Base-by-base conservation (phyloP, 2,329 filamentous ascomycete genomes). In the Cercospora sojina region DNA sequence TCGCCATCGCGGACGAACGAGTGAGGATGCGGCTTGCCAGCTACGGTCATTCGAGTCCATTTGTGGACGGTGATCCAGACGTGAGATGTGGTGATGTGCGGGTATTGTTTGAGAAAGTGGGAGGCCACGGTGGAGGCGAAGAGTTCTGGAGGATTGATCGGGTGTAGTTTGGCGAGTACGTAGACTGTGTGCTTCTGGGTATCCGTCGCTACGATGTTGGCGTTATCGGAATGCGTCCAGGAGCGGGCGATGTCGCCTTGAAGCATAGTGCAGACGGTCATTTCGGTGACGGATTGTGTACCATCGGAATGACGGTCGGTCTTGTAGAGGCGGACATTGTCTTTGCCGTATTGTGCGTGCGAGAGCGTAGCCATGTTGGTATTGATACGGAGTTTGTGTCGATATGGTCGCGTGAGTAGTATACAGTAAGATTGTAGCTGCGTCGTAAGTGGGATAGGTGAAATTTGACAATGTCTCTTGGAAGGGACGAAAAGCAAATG, bases 261-360 rank as follows among this genome's bases (percentile, higher is more conserved):
- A 31, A 99, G 87, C 60, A 98, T 85, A 70, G 93, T 92, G 82
- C 91, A 91, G 74, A 99, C 91, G 47, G 93, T 97, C 90, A 97
- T 96, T 81, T 99, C 95, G 49, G 90, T 91, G 73, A 98, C 91
- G 7, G 89, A 91, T 80, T 99, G 94, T 23, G 88, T 84, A 64
- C 91, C 90, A 18, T 91, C 90, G 77, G 88, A 83, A 79, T 98
- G 88, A 74, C 88, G 88, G 76, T 96, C 86, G 76, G 97, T 93
- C 82, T 99, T 99, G 88, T 91, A 96, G 75, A 99, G 88, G 76
- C 95, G 93, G 85, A 99, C 90, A 83, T 99, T 98, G 87, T 98
- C 95, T 88, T 99, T 94, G 83, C 91, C 91, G 79, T 93, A 94
- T 77, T 89, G 88, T 74, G 91, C 91, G 75, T 82, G 81, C 72